A percentile compares a stretch with the other conserved stretches of the same genome.
Evolutionary conservation across 306 rosid genomes (phyloP).

Genomic region (Abrus pulchellus): DNA sequence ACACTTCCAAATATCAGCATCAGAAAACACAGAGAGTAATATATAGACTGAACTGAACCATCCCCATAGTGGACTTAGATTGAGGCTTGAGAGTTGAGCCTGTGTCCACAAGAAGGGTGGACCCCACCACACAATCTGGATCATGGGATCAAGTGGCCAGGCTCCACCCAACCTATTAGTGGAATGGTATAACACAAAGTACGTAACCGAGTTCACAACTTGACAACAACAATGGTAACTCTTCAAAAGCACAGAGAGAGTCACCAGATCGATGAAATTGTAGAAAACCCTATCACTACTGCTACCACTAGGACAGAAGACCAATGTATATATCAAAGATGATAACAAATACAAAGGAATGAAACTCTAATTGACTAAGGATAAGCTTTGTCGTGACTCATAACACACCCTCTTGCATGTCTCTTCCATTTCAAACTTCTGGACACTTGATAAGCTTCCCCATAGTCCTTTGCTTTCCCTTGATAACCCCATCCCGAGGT

Average conservation of each 20-base stretch:
- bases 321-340: not conserved
- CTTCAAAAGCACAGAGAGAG: not conserved
- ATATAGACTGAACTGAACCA: not conserved
- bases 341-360: not conserved
- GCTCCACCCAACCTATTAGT: conserved; percentile 60
- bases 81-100: not conserved
- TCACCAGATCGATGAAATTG: too few relatives aligned
- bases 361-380: not conserved
- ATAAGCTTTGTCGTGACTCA: not conserved
- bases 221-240: not conserved
- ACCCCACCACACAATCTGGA: conserved; percentile 62
- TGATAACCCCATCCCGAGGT: conserved; percentile 59
- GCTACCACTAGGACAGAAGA: not conserved
- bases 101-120: conserved; percentile 59
- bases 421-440: not conserved
- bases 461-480: conserved; percentile 18
- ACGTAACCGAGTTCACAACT: not conserved
- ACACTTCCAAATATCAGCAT: not conserved
- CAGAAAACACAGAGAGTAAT: not conserved
- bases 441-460: conserved; percentile 37
- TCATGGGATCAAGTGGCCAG: conserved; percentile 61
- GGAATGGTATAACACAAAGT: not conserved
- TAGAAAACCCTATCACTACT: too few relatives aligned
- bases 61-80: not conserved
- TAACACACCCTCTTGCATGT: not conserved